phyloP scores from a whole-genome alignment of 75 land plant species.

The Sequoia sempervirens region DNA sequence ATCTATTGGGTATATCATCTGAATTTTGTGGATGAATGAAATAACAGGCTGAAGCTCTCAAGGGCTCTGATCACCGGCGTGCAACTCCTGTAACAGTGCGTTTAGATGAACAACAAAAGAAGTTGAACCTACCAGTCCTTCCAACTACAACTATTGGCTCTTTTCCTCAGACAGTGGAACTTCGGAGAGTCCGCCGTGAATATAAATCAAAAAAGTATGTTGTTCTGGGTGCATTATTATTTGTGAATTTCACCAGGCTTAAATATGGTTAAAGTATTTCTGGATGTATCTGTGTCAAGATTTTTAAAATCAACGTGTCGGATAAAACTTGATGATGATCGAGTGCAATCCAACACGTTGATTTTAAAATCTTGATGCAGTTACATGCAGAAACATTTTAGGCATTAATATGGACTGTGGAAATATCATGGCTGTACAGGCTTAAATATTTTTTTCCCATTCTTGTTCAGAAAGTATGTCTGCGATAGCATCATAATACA shows the following conservation, averaged over 20 bases:
- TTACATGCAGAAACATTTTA: too few species aligned
- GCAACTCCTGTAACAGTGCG: constrained; percentile 51
- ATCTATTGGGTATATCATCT: not conserved
- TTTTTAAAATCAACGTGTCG: too few species aligned
- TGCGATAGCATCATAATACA: not conserved
- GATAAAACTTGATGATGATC: too few species aligned
- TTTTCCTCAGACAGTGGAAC: constrained; percentile 70
- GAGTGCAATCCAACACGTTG: too few species aligned
- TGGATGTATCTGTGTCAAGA: too few species aligned
- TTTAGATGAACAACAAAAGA: constrained; percentile 69
- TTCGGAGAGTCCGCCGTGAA: constrained; percentile 70
- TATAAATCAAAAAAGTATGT: constrained; percentile 64
- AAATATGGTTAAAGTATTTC: too few species aligned
- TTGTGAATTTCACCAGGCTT: not conserved
- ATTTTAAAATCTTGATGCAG: too few species aligned
- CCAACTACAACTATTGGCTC: constrained; percentile 82
- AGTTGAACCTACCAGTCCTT: constrained; percentile 62
- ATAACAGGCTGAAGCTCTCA: constrained; percentile 53
- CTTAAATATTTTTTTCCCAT: not conserved
- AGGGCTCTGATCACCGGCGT: constrained; percentile 63
- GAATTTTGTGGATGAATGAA: not conserved
- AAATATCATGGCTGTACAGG: not conserved
- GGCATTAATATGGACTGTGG: not conserved
- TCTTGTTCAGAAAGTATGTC: not conserved
- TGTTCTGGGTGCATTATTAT: not conserved